A percentile compares a stretch with the other conserved stretches of the same genome.
These are phyloP conservation scores for Phytophthora aleatoria DNA, from an alignment of 352 stramenopile species.

Conservation along the genomic window DNA sequence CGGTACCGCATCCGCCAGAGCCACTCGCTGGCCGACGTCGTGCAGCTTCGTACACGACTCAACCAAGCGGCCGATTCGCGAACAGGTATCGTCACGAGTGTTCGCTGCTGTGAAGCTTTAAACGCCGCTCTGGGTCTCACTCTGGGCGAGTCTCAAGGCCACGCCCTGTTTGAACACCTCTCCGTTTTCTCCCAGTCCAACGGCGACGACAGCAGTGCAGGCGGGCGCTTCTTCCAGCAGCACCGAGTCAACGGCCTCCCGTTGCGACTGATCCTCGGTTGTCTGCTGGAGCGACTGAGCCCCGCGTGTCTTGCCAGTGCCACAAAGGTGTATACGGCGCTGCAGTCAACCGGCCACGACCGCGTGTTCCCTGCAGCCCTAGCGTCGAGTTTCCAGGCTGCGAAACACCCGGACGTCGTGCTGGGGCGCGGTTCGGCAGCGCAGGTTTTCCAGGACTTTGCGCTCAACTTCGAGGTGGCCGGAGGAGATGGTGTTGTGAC, in stretches of 20 bases:
- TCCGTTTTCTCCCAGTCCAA: conserved; percentile 21
- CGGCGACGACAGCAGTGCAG: conserved; percentile 27
- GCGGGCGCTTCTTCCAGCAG: conserved; percentile 44
- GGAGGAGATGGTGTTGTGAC: conserved; percentile 44
- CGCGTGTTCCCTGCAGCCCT: conserved; percentile 67
- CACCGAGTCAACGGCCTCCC: conserved; percentile 37
- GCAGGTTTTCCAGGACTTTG: conserved; percentile 76
- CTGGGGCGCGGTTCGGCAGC: conserved; percentile 43
- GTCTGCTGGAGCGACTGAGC: conserved; percentile 50
- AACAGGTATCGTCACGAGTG: conserved; percentile 49
- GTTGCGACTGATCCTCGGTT: conserved; percentile 45
- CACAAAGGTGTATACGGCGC: conserved; percentile 45
- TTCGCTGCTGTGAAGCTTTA: conserved; percentile 47
- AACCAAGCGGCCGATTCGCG: conserved; percentile 62
- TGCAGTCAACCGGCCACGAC: conserved; percentile 55
- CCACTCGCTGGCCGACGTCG: conserved; percentile 46
- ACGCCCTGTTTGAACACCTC: conserved; percentile 57
- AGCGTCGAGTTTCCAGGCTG: conserved; percentile 65
- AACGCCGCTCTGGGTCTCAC: conserved; percentile 42
- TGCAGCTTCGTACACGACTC: conserved; percentile 51
- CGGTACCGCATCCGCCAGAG: conserved; percentile 51
- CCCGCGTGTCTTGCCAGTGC: conserved; percentile 37
- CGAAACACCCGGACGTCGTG: conserved; percentile 60
- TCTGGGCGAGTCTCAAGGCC: conserved; percentile 50
- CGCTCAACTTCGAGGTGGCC: conserved; percentile 64